Conservation (phyloP, 2,329 filamentous ascomycete genomes). For the Metarhizium rileyi region DNA sequence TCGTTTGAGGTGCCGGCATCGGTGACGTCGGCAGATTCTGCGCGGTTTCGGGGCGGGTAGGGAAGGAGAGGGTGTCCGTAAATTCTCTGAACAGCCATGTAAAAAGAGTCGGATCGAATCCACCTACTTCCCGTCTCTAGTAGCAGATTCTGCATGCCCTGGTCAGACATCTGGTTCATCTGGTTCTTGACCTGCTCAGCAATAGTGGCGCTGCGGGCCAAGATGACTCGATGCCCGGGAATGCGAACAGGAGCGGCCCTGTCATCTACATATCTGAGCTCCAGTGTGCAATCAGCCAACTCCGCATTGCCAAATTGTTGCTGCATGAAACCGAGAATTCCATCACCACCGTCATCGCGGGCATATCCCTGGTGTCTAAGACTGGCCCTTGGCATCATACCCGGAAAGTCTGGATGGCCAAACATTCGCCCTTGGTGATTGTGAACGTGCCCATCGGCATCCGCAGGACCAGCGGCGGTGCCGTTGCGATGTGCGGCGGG, state of each 20-base stretch:
- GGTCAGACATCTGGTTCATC: conserved; percentile 19
- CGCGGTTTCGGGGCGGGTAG: conserved; percentile 18
- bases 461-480: conserved; percentile 14
- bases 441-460: conserved; percentile 19
- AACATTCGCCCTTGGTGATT: conserved; percentile 22
- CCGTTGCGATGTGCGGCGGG: conserved; percentile 31
- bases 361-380: conserved; percentile 18
- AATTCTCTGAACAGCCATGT: conserved; percentile 45
- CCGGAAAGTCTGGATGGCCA: conserved; percentile 19
- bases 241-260: conserved; percentile 31
- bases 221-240: conserved; percentile 44
- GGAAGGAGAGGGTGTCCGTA: conserved; percentile 44
- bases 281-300: conserved; percentile 35
- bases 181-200: conserved; percentile 17
- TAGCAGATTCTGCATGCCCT: conserved; percentile 20
- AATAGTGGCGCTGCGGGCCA: conserved; percentile 38
- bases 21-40: conserved; percentile 21
- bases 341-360: conserved; percentile 24
- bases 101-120: conserved; percentile 46
- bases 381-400: conserved; percentile 23
- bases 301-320: conserved; percentile 23
- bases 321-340: conserved; percentile 29
- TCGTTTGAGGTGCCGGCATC: conserved; percentile 31
- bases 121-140: conserved; percentile 43
- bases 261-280: conserved; percentile 34